Evolutionary conservation across 2,329 filamentous ascomycete species (phyloP).

Genomic region (Herpotrichia juniperi): DNA sequence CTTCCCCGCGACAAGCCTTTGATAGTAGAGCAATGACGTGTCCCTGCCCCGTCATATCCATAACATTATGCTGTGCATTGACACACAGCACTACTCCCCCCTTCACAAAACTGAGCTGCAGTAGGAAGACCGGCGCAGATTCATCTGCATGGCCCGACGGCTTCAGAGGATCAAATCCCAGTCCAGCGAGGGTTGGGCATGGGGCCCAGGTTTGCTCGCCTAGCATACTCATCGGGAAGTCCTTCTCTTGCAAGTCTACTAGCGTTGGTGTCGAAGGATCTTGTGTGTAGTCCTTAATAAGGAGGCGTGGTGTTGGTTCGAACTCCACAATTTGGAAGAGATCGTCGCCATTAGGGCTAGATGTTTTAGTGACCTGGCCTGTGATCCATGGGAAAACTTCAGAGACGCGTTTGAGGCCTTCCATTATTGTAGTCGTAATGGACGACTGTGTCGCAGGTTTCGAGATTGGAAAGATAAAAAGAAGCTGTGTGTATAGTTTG

Average conservation of each 20-base stretch:
- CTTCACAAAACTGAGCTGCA: slow-evolving; percentile 57
- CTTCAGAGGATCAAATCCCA: slow-evolving; percentile 15
- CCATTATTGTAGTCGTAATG: slow-evolving; percentile 15
- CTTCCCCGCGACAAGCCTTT: slow-evolving; percentile 55
- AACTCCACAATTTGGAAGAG: slow-evolving; percentile 50
- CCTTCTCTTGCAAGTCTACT: slow-evolving; percentile 42
- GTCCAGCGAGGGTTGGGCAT: slow-evolving; percentile 47
- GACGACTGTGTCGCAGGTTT: slow-evolving; percentile 15
- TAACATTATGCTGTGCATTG: slow-evolving; percentile 54
- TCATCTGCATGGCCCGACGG: slow-evolving; percentile 19
- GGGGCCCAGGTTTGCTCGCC: slow-evolving; percentile 51
- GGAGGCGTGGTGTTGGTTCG: slow-evolving; percentile 38
- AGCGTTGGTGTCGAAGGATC: slow-evolving; percentile 47
- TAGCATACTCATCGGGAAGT: slow-evolving; percentile 57
- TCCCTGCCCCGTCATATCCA: slow-evolving; percentile 60
- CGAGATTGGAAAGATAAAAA: slow-evolving; percentile 46
- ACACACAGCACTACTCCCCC: slow-evolving; percentile 60
- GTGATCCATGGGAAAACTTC: slow-evolving; percentile 55
- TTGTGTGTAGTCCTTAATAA: slow-evolving; percentile 52
- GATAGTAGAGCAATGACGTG: slow-evolving; percentile 55
- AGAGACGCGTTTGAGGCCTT: slow-evolving; percentile 37
- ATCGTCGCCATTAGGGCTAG: background rate
- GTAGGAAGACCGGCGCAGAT: slow-evolving; percentile 48
- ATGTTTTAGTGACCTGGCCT: slow-evolving; percentile 47
- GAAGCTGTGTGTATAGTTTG: slow-evolving; percentile 56